Evolutionary conservation across 1,139 yeast species (phyloP).

Genomic region (Spathaspora sp.): DNA sequence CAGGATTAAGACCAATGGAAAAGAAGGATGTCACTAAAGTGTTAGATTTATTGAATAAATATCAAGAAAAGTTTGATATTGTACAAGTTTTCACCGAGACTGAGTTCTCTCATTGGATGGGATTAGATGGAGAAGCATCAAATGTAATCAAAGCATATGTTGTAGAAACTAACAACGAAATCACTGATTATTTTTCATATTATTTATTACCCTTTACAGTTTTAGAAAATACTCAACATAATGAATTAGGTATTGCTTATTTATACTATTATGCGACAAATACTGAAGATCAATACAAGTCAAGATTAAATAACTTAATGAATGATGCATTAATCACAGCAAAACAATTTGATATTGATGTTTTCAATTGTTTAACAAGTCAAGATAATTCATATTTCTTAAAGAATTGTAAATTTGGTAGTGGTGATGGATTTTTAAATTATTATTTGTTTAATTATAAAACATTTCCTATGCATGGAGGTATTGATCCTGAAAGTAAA

Average conservation of each 20-base stretch:
- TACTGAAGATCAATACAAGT: constrained; percentile 40
- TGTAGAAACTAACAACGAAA: constrained; percentile 59
- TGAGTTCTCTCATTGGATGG: constrained; percentile 82
- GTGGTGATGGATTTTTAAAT: constrained; percentile 90
- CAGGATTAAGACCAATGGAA: constrained; percentile 67
- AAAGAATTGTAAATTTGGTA: constrained; percentile 82
- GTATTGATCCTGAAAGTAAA: constrained; percentile 55
- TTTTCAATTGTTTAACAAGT: constrained; percentile 86
- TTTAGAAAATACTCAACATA: constrained; percentile 63
- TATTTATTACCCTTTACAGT: constrained; percentile 88
- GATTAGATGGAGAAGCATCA: constrained; percentile 40
- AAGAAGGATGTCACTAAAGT: constrained; percentile 65
- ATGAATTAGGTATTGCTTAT: constrained; percentile 81
- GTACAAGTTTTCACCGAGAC: constrained; percentile 66
- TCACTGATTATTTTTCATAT: constrained; percentile 88
- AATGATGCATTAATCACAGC: constrained; percentile 79
- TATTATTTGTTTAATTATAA: constrained; percentile 90
- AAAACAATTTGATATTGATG: constrained; percentile 70
- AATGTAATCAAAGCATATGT: constrained; percentile 78
- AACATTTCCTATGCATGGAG: constrained; percentile 80
- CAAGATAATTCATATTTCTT: constrained; percentile 87
- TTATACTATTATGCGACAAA: constrained; percentile 87
- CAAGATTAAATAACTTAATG: constrained; percentile 61
- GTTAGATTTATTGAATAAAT: constrained; percentile 54
- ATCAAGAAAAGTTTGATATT: constrained; percentile 69